These are phyloP conservation scores for Parietichytrium sp. DNA, from an alignment of 108 stramenopile genomes.

Conservation along the genomic window DNA sequence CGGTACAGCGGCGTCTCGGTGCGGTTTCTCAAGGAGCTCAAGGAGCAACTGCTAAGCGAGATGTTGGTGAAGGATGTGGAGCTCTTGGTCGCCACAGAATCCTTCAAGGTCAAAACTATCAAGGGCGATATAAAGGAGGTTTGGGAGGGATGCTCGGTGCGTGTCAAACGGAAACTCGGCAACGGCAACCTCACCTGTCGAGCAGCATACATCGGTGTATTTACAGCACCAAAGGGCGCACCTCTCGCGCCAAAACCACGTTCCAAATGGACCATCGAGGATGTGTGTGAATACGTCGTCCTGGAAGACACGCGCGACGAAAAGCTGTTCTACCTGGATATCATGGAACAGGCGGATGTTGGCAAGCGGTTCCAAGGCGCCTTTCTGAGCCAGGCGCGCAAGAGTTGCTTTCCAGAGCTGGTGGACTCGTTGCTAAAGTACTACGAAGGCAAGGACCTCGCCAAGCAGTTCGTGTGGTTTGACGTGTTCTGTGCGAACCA, in stretches of 20 bases:
- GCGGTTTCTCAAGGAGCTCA: background rate
- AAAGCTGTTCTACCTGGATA: background rate
- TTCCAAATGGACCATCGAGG: background rate
- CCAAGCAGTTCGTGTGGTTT: background rate
- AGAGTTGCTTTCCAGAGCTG: background rate
- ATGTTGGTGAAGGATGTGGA: background rate
- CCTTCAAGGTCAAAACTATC: background rate
- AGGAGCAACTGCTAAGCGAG: background rate
- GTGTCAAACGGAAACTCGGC: no score
- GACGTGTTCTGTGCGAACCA: background rate
- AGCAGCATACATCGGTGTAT: no score
- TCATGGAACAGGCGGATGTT: background rate
- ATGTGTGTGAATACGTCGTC: background rate
- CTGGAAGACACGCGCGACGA: background rate
- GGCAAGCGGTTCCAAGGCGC: background rate
- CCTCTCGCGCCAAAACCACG: background rate
- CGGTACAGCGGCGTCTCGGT: background rate
- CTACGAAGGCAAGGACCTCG: background rate
- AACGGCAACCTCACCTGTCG: no score
- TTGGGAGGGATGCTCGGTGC: no score
- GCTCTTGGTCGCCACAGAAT: background rate
- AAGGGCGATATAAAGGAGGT: slow-evolving; percentile 13
- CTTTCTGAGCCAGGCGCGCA: background rate
- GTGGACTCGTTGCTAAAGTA: background rate
- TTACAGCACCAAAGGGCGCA: no score